Evolutionary conservation across 2,329 filamentous ascomycete genomes (phyloP).

Genomic region (Beauveria varroae): DNA sequence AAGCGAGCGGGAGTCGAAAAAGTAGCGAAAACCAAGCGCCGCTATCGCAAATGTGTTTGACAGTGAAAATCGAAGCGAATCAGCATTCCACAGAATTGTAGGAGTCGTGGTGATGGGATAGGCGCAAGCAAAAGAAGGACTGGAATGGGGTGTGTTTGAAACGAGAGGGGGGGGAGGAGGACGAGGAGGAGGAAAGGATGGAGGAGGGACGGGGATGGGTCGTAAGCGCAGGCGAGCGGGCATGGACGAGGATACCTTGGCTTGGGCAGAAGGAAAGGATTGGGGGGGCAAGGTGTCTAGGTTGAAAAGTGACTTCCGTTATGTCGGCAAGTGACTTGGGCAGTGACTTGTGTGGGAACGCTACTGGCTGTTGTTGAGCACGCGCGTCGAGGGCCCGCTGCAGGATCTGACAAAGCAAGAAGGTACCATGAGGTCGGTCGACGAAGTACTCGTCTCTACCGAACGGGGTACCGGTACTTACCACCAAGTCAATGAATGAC

Average conservation of each 20-base stretch:
- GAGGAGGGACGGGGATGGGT: slow-evolving; percentile 8
- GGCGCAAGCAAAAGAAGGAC: slow-evolving; percentile 27
- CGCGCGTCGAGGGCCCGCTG: not conserved
- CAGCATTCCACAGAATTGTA: slow-evolving; percentile 10
- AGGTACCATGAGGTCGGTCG: not conserved
- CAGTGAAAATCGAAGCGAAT: slow-evolving; percentile 6
- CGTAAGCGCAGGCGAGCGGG: slow-evolving; percentile 4
- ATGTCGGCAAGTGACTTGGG: not conserved
- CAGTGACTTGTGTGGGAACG: not conserved
- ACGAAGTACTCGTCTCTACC: not conserved
- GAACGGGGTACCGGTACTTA: not conserved
- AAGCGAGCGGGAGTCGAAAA: not conserved
- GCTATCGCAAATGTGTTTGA: slow-evolving; percentile 12
- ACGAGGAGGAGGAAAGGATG: slow-evolving; percentile 19
- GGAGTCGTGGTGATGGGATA: slow-evolving; percentile 17
- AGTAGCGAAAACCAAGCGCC: not conserved
- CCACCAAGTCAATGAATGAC: too few relatives aligned
- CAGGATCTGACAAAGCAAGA: not conserved
- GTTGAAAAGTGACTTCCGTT: not conserved
- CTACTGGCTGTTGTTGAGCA: too few relatives aligned
- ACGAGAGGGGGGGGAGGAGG: slow-evolving; percentile 19
- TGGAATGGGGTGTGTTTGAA: slow-evolving; percentile 21
- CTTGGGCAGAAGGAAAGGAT: not conserved
- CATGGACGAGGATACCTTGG: slow-evolving; percentile 15
- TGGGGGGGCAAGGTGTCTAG: not conserved